phyloP scores from a whole-genome alignment of 129 eudicot species.

The Centaurea solstitialis region DNA sequence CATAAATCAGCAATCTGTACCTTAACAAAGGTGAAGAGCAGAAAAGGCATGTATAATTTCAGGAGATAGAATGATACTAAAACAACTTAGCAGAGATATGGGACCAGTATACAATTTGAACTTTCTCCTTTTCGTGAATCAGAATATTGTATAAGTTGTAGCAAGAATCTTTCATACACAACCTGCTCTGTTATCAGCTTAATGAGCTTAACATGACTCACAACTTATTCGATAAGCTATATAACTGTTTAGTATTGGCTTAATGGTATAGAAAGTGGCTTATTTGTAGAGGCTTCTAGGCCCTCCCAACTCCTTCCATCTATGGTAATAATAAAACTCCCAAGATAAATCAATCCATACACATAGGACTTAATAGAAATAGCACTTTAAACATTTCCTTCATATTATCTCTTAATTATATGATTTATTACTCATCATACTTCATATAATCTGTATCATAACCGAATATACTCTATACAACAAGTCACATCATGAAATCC shows the following conservation, averaged over 20 bases:
- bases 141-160: not conserved
- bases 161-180: not conserved
- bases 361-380: not conserved
- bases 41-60: not conserved
- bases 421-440: not conserved
- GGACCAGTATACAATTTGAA: not conserved
- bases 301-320: too few relatives aligned
- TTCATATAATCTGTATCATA: not conserved
- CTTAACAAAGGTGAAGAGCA: not conserved
- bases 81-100: not conserved
- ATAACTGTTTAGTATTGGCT: not conserved
- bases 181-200: not conserved
- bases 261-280: not conserved
- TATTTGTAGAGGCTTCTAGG: not conserved
- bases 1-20: not conserved
- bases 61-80: slow-evolving; percentile 1
- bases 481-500: not conserved
- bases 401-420: not conserved
- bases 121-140: slow-evolving; percentile 1
- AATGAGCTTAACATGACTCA: not conserved
- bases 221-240: too few relatives aligned
- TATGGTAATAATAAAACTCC: too few relatives aligned
- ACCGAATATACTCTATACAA: slow-evolving; percentile 8
- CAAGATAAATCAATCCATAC: too few relatives aligned
- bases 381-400: not conserved